A percentile compares a stretch with the other conserved stretches of the same genome.
Conservation (phyloP, 352 stramenopile genomes). For the Globisporangium megalacanthum region DNA sequence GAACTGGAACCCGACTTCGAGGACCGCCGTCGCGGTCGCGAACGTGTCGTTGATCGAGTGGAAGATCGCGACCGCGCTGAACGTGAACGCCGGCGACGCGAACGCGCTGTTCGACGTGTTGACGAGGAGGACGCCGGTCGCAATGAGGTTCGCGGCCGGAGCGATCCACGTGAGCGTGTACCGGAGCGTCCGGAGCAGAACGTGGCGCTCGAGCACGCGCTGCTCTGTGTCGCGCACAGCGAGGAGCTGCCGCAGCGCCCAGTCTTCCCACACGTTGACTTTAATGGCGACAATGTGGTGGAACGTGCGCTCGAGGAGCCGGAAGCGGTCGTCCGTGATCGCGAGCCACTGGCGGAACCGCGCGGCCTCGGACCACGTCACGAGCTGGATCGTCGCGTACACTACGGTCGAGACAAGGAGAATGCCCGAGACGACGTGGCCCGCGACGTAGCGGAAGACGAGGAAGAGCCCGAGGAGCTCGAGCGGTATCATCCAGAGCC, state of each 20-base stretch:
- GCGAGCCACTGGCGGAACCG: slow-evolving; percentile 10
- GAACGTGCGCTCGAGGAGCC: slow-evolving; percentile 8
- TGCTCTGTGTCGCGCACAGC: slow-evolving; percentile 31
- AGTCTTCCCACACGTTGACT: slow-evolving; percentile 53
- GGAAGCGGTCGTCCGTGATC: slow-evolving; percentile 16
- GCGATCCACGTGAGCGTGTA: slow-evolving; percentile 33
- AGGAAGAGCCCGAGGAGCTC: slow-evolving; percentile 17
- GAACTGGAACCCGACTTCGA: slow-evolving; percentile 20
- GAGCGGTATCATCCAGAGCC: slow-evolving; percentile 26
- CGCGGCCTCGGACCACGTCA: slow-evolving; percentile 8
- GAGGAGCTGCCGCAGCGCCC: slow-evolving; percentile 35
- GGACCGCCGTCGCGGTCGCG: slow-evolving; percentile 8
- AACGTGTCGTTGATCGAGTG: slow-evolving; percentile 36
- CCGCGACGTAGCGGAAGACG: slow-evolving; percentile 16
- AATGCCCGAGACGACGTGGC: slow-evolving; percentile 10
- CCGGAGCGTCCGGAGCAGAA: slow-evolving; percentile 22
- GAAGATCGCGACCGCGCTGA: slow-evolving; percentile 29
- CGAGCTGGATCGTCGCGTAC: slow-evolving; percentile 15
- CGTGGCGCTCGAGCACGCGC: slow-evolving; percentile 16
- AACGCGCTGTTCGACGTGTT: slow-evolving; percentile 20
- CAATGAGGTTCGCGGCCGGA: slow-evolving; percentile 28
- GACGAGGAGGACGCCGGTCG: slow-evolving; percentile 23
- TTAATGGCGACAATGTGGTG: slow-evolving; percentile 29
- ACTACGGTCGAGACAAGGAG: slow-evolving; percentile 10
- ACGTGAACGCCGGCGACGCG: slow-evolving; percentile 26